phyloP scores from a whole-genome alignment of 1,139 yeast genomes.

The Magnusiomyces starmeri region DNA sequence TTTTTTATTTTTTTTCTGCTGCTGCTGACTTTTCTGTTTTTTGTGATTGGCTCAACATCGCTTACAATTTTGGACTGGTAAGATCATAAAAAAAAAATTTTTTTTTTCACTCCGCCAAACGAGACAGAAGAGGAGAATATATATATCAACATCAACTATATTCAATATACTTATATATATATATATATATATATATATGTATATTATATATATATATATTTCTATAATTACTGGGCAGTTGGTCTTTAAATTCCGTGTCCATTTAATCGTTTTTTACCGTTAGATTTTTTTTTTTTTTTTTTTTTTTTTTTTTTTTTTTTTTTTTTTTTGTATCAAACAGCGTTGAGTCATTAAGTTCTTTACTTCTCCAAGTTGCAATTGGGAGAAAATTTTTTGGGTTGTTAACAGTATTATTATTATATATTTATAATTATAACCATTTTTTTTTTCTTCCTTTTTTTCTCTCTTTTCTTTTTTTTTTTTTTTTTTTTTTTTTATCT shows the following conservation, averaged over 20 bases:
- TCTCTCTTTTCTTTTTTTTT: background rate
- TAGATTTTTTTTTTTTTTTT: background rate
- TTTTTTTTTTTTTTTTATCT: background rate
- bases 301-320: background rate
- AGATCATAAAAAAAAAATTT: too few species aligned
- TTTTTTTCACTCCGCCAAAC: too few species aligned
- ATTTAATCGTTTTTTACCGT: background rate
- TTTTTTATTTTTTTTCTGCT: too few species aligned
- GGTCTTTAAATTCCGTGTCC: background rate
- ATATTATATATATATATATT: background rate
- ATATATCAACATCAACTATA: too few species aligned
- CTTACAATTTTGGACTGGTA: too few species aligned
- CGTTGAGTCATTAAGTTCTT: background rate
- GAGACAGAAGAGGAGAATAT: too few species aligned
- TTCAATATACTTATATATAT: too few species aligned
- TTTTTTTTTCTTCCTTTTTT: background rate
- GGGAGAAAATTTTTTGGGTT: constrained; percentile 7
- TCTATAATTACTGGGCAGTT: background rate
- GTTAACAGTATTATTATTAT: constrained; percentile 4
- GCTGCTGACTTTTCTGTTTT: background rate
- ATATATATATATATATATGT: too few species aligned
- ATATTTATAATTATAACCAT: background rate
- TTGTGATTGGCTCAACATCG: constrained; percentile 1
- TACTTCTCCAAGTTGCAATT: background rate
- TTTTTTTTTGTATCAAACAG: background rate